Conservation (phyloP, 768 basidiomycete species). For the Hygrocybe punicea region DNA sequence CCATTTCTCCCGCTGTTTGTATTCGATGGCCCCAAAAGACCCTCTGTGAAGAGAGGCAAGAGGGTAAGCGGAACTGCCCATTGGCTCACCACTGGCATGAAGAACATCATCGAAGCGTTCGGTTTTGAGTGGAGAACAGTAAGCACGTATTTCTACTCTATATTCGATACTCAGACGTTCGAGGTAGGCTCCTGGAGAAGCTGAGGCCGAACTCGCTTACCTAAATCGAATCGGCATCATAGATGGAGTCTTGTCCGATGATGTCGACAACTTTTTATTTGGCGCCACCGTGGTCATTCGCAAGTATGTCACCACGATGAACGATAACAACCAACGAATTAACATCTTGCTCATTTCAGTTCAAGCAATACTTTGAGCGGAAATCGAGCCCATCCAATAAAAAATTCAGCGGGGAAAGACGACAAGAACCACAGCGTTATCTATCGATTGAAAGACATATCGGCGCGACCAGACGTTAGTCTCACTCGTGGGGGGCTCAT, state of each 20-base stretch:
- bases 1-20: constrained; percentile 88
- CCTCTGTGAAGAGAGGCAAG: constrained; percentile 76
- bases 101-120: constrained; percentile 72
- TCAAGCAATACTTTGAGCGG: constrained; percentile 71
- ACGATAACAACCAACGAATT: background rate
- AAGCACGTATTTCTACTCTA: constrained; percentile 21
- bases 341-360: constrained; percentile 32
- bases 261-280: constrained; percentile 90
- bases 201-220: constrained; percentile 90
- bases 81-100: constrained; percentile 72
- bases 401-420: constrained; percentile 65
- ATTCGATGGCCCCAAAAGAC: constrained; percentile 86
- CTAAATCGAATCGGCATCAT: constrained; percentile 78
- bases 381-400: constrained; percentile 58
- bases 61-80: constrained; percentile 58
- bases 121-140: constrained; percentile 76
- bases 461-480: constrained; percentile 37
- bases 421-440: constrained; percentile 66
- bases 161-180: constrained; percentile 29
- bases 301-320: constrained; percentile 52
- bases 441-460: constrained; percentile 42
- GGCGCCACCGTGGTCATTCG: constrained; percentile 80
- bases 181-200: constrained; percentile 82
- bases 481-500: constrained; percentile 55
- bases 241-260: constrained; percentile 88